Evolutionary conservation across 2,329 filamentous ascomycete genomes (phyloP).

Genomic region (Alternaria incomplexa): DNA sequence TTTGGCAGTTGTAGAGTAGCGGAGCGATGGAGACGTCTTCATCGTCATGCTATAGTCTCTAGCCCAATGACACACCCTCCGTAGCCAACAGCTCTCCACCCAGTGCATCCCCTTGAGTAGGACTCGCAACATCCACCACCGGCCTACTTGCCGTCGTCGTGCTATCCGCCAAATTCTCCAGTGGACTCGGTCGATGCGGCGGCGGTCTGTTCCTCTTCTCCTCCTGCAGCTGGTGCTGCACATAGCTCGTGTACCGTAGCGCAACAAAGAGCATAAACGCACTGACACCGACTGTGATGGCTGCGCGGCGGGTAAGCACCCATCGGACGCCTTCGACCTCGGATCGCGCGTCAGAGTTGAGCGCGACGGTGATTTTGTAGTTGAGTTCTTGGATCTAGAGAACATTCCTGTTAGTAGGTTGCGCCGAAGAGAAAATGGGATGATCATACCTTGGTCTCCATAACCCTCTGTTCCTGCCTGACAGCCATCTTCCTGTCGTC

Average conservation of each 20-base stretch:
- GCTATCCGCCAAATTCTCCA: constrained; percentile 13
- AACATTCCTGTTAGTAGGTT: not conserved
- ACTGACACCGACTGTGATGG: constrained; percentile 61
- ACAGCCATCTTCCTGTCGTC: constrained; percentile 95
- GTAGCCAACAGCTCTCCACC: constrained; percentile 41
- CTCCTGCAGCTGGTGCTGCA: constrained; percentile 47
- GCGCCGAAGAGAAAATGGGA: not conserved
- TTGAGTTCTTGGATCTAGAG: constrained; percentile 85
- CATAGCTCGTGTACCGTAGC: constrained; percentile 50
- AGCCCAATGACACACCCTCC: constrained; percentile 43
- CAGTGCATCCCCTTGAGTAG: constrained; percentile 23
- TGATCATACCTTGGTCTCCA: constrained; percentile 73
- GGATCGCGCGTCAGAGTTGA: constrained; percentile 89
- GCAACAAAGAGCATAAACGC: constrained; percentile 54
- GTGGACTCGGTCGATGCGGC: constrained; percentile 16
- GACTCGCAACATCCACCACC: constrained; percentile 5
- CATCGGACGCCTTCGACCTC: constrained; percentile 91
- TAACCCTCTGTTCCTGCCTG: constrained; percentile 81
- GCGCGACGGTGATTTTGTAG: constrained; percentile 90
- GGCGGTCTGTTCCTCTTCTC: constrained; percentile 47
- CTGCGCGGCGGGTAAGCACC: constrained; percentile 74
- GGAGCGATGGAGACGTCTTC: not conserved
- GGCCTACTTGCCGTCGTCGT: not conserved
- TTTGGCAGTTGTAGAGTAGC: not conserved
- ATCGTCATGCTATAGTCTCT: not conserved